phyloP scores from a whole-genome alignment of 2,329 filamentous ascomycete species.

The Tolypocladium nubicola region DNA sequence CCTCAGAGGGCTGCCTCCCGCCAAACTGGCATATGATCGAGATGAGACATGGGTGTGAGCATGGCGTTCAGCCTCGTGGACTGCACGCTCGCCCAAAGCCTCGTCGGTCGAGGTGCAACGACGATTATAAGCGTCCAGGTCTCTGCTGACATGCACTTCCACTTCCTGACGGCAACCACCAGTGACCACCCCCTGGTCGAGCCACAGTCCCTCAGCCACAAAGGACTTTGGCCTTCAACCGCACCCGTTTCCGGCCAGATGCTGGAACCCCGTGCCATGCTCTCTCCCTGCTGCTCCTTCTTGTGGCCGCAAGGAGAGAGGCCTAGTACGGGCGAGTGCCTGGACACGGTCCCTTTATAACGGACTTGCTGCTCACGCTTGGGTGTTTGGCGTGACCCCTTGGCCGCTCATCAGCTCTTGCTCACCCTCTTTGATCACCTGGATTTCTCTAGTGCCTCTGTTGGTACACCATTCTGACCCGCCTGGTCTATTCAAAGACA shows the following conservation, averaged over 20 bases:
- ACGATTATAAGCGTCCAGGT: neutral
- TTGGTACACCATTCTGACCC: neutral
- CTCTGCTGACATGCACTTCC: neutral
- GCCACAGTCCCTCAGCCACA: slow-evolving; percentile 4
- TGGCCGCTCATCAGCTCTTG: neutral
- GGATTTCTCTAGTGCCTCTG: slow-evolving; percentile 1
- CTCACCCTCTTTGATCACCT: slow-evolving; percentile 1
- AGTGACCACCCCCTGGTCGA: neutral
- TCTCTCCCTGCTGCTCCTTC: slow-evolving; percentile 1
- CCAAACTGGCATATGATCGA: neutral
- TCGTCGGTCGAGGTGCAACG: neutral
- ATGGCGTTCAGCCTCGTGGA: neutral
- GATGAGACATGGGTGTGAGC: neutral
- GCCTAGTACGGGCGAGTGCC: neutral
- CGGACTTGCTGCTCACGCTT: neutral
- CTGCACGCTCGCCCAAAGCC: neutral
- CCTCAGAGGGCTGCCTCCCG: neutral
- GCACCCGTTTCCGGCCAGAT: slow-evolving; percentile 4
- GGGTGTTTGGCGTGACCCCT: slow-evolving; percentile 3
- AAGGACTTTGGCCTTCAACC: neutral
- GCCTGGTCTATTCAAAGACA: neutral
- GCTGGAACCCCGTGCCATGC: slow-evolving; percentile 5
- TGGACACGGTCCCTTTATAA: neutral
- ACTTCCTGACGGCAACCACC: neutral
- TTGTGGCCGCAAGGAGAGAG: slow-evolving; percentile 2